Conservation (phyloP, 805 yeast species). For the Candida maris region DNA sequence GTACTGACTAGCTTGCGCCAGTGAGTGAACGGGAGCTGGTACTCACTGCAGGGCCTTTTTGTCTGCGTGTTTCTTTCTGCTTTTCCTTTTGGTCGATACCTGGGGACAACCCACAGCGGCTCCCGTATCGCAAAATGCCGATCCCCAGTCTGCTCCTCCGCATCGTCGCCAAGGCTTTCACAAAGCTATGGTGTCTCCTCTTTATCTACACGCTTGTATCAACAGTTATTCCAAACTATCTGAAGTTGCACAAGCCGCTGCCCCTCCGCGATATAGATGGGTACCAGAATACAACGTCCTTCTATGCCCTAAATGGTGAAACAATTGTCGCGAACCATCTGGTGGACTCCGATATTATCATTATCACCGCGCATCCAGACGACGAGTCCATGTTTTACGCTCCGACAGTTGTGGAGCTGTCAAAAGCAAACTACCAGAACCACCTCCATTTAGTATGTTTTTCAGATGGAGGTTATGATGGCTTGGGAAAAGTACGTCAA, state of each 20-base stretch:
- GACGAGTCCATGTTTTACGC: constrained; percentile 98
- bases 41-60: no score
- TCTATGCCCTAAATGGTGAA: constrained; percentile 23
- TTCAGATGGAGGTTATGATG: constrained; percentile 74
- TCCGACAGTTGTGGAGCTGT: constrained; percentile 60
- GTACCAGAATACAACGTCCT: constrained; percentile 13
- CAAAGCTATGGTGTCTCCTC: constrained; percentile 4
- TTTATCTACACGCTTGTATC: constrained; percentile 12
- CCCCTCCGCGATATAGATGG: constrained; percentile 15
- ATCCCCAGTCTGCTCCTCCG: background rate
- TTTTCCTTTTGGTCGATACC: no score
- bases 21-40: no score
- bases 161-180: constrained; percentile 1
- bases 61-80: no score
- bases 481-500: constrained; percentile 61
- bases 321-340: constrained; percentile 15
- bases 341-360: constrained; percentile 23
- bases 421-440: constrained; percentile 47
- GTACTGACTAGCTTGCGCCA: no score
- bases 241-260: background rate
- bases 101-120: no score
- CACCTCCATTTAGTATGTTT: constrained; percentile 60
- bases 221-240: constrained; percentile 7
- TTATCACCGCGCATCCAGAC: constrained; percentile 90
- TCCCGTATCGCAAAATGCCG: no score